Base-by-base conservation (phyloP, 805 yeast species). In the Dipodascus geniculatus region DNA sequence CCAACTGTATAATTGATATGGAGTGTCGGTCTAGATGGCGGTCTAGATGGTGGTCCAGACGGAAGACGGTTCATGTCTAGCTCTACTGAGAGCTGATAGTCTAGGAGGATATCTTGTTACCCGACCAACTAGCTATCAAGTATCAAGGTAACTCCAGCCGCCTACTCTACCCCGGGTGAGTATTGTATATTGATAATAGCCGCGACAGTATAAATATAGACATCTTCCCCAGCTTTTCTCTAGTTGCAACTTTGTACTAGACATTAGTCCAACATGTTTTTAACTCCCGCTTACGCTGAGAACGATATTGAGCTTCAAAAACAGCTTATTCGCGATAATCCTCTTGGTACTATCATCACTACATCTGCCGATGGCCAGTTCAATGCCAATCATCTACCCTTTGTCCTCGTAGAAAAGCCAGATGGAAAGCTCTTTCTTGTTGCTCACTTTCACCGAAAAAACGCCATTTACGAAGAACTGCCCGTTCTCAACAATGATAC, bases 361-460 rank as follows among this genome's bases (percentile, higher is more conserved):
- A 57, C 62, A 16, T 66, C 62, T n/a, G 62, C 65, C 1, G 70
- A 70, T 17, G 72, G 74, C 2, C 71, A 69, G 11, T 62, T 75
- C 19, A 68, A 74, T 51, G 81, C 82, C 24, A 78, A 78, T 51
- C 85, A 81, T 59, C 62, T 80, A 20, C 86, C 86, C 2, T 80
- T 81, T 58, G 65, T 70, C 33, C 61, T 78, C 22, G 64, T 71
- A 28, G 60, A 61, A 8, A 69, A 64, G 17, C 68, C 70, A 1
- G 74, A 72, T 3, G 68, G 68, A 51, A 68, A 61, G 51, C 20
- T 51, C 14, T 42, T 6, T 38, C 19, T 38, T 11, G 17, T 38
- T n/a, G 44, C 20, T 16, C 44, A 38, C 14, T 38, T 38, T 17
- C 44, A 38, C 14, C 4, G 6, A 3, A 38, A 38, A 75, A 2